Conservation (phyloP, 331 rosid species). For the Dryas integrifolia region DNA sequence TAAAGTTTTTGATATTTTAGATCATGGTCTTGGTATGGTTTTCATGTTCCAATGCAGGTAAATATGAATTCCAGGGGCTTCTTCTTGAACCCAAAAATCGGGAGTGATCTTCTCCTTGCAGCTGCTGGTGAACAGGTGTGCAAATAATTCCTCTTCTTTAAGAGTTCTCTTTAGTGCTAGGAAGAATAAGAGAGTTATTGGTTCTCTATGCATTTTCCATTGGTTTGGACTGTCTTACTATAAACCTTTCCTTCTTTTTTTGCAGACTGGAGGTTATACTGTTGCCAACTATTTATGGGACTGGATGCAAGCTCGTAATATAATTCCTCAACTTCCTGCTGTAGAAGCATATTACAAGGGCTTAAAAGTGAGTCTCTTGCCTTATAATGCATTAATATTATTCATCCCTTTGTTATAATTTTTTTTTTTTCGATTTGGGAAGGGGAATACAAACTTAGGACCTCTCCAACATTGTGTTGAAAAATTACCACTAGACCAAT, state of each 20-base stretch:
- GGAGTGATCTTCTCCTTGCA: slow-evolving; percentile 65
- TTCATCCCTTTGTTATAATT: not conserved
- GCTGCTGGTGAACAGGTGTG: slow-evolving; percentile 94
- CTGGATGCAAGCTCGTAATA: slow-evolving; percentile 60
- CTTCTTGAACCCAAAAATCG: slow-evolving; percentile 47
- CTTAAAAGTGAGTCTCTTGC: slow-evolving; percentile 62
- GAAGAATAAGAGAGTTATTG: not conserved
- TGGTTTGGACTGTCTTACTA: not conserved
- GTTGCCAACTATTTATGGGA: slow-evolving; percentile 92
- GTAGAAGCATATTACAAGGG: slow-evolving; percentile 81
- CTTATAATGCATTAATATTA: not conserved
- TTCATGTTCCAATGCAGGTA: slow-evolving; percentile 41
- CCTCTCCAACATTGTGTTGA: no score
- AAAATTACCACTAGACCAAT: no score
- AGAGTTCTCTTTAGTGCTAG: slow-evolving; percentile 6
- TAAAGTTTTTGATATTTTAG: not conserved
- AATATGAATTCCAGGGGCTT: slow-evolving; percentile 56
- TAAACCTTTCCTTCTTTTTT: not conserved
- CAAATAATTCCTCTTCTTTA: slow-evolving; percentile 5
- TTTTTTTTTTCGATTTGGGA: no score
- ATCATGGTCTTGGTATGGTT: slow-evolving; percentile 5
- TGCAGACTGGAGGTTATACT: slow-evolving; percentile 83
- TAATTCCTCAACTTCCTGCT: slow-evolving; percentile 43
- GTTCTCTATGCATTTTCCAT: not conserved
- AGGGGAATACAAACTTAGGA: no score